Evolutionary conservation across 768 basidiomycete genomes (phyloP).

Genomic region (Phanerochaete sordida): DNA sequence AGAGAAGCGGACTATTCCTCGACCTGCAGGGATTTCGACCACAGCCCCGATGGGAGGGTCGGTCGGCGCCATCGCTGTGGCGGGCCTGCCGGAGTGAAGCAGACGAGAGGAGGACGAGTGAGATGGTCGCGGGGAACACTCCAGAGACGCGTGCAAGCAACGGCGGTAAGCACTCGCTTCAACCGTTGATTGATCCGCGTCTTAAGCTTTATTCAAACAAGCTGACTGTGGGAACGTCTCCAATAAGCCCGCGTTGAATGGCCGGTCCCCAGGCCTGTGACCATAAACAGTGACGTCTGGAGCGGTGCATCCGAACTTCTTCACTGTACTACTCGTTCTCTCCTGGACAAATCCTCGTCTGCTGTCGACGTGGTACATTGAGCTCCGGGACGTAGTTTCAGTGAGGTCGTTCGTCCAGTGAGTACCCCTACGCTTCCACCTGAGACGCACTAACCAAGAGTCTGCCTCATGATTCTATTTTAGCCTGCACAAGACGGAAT

Average conservation of each 20-base stretch:
- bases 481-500: background rate
- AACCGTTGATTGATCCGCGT: background rate
- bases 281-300: background rate
- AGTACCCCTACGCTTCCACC: background rate
- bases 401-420: background rate
- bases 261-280: background rate
- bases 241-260: background rate
- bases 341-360: background rate
- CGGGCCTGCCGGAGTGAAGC: too few species aligned
- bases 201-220: background rate
- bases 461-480: background rate
- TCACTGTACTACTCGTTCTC: background rate
- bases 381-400: background rate
- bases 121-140: background rate
- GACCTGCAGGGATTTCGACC: constrained; percentile 77
- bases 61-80: constrained; percentile 27
- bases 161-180: background rate
- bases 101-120: background rate
- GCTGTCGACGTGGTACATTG: background rate
- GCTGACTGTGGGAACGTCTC: background rate
- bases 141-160: background rate
- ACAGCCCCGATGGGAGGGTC: constrained; percentile 64
- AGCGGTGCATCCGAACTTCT: background rate
- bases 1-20: constrained; percentile 82
- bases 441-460: background rate